Base-by-base conservation (phyloP, 495 filamentous ascomycete genomes). In the Cladorrhinum samala region DNA sequence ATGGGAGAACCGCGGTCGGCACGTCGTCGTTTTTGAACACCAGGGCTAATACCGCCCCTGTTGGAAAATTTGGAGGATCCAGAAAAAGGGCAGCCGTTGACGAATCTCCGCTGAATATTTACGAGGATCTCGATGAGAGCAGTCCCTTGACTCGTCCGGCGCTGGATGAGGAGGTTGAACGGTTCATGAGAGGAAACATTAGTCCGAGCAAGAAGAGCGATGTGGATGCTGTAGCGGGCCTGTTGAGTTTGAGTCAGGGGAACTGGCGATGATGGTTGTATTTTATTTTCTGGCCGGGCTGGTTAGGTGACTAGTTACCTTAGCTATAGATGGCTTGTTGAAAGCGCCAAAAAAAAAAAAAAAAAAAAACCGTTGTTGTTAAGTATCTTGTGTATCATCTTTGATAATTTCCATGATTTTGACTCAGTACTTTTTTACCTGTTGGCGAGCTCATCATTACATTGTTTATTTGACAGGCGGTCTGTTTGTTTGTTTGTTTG, bases 191-290 rank as follows among this genome's bases (percentile, higher is more conserved):
- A 53, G 73, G 79, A 37, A 74, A 75, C 9, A 67, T 77, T 17
- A 78, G 79, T 33, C 82, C 82, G 5, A 85, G 77, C 57, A 78
- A 78, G 58, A 78, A 80, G 49, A 70, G 75, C 16, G 87, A 92
- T 60, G 70, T 89, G 60, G 88, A 90, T 64, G 89, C 86, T 53
- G 80, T 92, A 23, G 87, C 89, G 51, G 85, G 85, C 25, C 68
- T 95, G 49, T 64, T 95, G 44, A 87, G 83, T 21, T 71, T 95
- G 50, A 91, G 75, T 48, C 72, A 77, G 60, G 77, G 77, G 2
- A 76, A 77, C 54, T 80, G 77, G 77, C 68, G 72, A 24, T 76
- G 60, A 74, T 43, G 16, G 46, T 17, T 45, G 39, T n/a, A 18
- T 25, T 14, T 25, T 19, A 33, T 52, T 53, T 20, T 30, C 7